Base-by-base conservation (phyloP, 2,329 filamentous ascomycete species). In the Alternaria panax region DNA sequence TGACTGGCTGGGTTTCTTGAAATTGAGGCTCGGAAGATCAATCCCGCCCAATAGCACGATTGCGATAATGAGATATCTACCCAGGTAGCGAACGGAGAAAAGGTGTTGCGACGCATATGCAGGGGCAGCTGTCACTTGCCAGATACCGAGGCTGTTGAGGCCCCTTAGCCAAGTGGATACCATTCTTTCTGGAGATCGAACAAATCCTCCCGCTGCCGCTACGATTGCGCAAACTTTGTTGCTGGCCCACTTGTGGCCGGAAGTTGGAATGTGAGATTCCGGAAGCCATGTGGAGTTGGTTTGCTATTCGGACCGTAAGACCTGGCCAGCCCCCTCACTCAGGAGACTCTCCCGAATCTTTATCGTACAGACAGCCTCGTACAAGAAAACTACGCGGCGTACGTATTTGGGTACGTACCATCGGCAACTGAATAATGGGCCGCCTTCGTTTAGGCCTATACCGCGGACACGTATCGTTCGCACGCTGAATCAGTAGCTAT, bases 161-260 rank as follows among this genome's bases (percentile, higher is more conserved):
- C 34, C 41, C 40, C 30, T 38, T 54, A 20, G 16, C 28, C 25
- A 54, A 18, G 51, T 54, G 51, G 51, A 54, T 54, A 54, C 41
- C 20, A 46, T 38, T 54, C 25, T 45, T 51, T 27, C 28, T 52
- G 28, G 38, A 41, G 32, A 54, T 54, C 42, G 52, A 54, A 27
- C 52, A 34, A 47, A 51, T 57, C 47, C 46, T 57, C 47, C 54
- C 54, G 54, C 46, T 45, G 51, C 51, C 40, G 51, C 41, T 34
- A 20, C 41, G 51, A 45, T 46, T 54, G 22, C 30, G 32, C 53
- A 50, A 42, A 41, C 32, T 40, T 41, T 50, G 25, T 18, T 41
- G 36, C 12, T n/a, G 53, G 24, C 43, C 53, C 53, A 50, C 43
- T 27, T n/a, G n/a, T 46, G 18, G 30, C 41, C 28, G 51, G 8